Percentiles rank a stretch among this genome's conserved stretches.
phyloP scores from a whole-genome alignment of 2,329 filamentous ascomycete species.

The Pseudogymnoascus sp. region DNA sequence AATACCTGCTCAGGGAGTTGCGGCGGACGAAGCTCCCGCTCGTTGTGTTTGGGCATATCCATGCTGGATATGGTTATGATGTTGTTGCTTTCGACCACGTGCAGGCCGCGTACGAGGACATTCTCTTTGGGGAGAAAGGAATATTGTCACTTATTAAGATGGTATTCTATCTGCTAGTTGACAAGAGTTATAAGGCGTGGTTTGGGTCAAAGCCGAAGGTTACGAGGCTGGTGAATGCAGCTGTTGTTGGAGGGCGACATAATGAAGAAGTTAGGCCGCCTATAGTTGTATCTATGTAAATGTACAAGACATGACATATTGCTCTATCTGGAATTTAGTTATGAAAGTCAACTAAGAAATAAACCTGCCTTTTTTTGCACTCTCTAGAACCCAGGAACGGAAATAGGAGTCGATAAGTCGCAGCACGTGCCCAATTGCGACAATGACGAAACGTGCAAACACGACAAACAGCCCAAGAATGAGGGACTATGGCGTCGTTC shows the following conservation, averaged over 20 bases:
- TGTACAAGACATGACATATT: neutral
- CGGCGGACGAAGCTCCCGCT: conserved; percentile 51
- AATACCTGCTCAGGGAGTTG: conserved; percentile 47
- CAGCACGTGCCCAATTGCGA: neutral
- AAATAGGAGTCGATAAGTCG: neutral
- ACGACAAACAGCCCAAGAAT: neutral
- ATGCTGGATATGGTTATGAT: conserved; percentile 52
- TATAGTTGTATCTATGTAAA: neutral
- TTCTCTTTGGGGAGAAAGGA: neutral
- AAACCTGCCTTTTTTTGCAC: neutral
- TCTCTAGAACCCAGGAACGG: neutral
- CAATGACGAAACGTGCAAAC: conserved; percentile 3
- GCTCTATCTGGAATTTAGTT: neutral
- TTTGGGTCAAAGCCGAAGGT: neutral
- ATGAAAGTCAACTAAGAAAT: neutral
- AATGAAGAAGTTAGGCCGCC: neutral
- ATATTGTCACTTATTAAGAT: neutral
- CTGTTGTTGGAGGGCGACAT: neutral
- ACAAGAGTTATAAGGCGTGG: neutral
- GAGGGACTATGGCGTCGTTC: conserved; percentile 34
- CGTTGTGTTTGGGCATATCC: conserved; percentile 61
- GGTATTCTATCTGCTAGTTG: neutral
- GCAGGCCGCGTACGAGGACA: conserved; percentile 29
- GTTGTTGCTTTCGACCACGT: conserved; percentile 54
- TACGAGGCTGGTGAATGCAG: neutral